Conservation (phyloP, 768 basidiomycete species). For the Phanerochaete sordida region DNA sequence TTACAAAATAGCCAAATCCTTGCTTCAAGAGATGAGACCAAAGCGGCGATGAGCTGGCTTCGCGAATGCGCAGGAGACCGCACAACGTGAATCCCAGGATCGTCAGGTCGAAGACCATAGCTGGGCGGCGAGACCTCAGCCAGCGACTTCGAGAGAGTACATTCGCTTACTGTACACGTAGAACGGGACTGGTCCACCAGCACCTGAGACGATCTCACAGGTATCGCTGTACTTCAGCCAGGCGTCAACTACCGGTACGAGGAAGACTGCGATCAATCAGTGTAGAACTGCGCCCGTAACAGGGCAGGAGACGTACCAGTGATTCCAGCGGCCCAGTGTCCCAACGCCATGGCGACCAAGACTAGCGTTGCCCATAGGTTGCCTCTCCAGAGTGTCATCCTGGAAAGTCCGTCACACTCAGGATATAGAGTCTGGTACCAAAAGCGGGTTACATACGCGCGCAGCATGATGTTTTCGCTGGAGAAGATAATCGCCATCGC, state of each 20-base stretch:
- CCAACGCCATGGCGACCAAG: not conserved
- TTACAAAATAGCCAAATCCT: not conserved
- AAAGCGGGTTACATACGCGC: not conserved
- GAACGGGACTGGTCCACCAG: not conserved
- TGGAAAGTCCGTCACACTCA: not conserved
- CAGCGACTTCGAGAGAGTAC: too few species aligned
- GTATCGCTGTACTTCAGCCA: not conserved
- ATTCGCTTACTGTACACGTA: constrained; percentile 7
- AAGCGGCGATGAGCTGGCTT: not conserved
- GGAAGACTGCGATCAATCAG: not conserved
- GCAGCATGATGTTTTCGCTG: not conserved
- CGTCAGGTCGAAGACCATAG: constrained; percentile 1
- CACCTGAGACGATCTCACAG: not conserved
- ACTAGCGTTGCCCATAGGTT: not conserved
- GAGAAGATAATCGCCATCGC: not conserved
- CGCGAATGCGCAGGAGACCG: not conserved
- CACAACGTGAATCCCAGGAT: constrained; percentile 1
- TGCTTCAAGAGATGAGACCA: not conserved
- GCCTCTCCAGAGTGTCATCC: not conserved
- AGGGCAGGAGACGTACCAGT: not conserved
- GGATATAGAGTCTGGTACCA: not conserved
- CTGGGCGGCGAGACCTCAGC: not conserved
- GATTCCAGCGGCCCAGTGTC: not conserved
- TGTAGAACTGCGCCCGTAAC: not conserved
- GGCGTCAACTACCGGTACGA: not conserved